Evolutionary conservation across 2,329 filamentous ascomycete species (phyloP).

Genomic region (Aspergillus felis): DNA sequence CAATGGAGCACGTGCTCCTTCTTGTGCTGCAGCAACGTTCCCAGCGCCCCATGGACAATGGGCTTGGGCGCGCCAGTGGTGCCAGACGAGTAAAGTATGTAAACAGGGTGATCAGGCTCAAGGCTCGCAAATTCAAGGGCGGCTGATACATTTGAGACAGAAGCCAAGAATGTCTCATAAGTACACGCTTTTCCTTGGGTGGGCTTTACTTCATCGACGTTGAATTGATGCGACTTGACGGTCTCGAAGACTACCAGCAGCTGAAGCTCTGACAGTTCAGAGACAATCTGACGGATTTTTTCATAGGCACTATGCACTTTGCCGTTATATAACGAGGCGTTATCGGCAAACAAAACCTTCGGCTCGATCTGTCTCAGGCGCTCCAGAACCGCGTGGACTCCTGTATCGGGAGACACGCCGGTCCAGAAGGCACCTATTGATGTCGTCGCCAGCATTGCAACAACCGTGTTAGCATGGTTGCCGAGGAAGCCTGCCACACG

Average conservation of each 20-base stretch:
- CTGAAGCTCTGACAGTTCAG: conserved; percentile 62
- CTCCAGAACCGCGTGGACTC: conserved; percentile 86
- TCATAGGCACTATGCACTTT: conserved; percentile 75
- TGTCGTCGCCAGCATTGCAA: conserved; percentile 81
- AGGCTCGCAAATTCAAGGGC: conserved; percentile 69
- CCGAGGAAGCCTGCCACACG: conserved; percentile 72
- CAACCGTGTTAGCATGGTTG: conserved; percentile 81
- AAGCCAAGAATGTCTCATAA: conserved; percentile 46
- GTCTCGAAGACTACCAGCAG: conserved; percentile 72
- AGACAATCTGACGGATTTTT: conserved; percentile 75
- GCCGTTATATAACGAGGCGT: conserved; percentile 85
- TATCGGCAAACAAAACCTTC: conserved; percentile 78
- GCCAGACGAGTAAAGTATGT: conserved; percentile 89
- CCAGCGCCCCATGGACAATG: conserved; percentile 86
- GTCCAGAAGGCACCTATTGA: conserved; percentile 89
- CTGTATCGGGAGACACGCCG: conserved; percentile 86
- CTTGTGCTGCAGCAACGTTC: conserved; percentile 92
- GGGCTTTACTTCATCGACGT: conserved; percentile 32
- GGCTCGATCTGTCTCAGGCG: conserved; percentile 81
- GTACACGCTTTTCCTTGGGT: conserved; percentile 35
- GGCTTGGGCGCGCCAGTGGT: conserved; percentile 87
- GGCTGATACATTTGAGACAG: conserved; percentile 35
- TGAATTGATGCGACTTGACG: conserved; percentile 42
- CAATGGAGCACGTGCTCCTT: conserved; percentile 91
- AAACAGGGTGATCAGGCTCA: conserved; percentile 80